These are phyloP conservation scores for Chloromonas sp. DNA, from an alignment of 163 green algal species.

Conservation along the genomic window DNA sequence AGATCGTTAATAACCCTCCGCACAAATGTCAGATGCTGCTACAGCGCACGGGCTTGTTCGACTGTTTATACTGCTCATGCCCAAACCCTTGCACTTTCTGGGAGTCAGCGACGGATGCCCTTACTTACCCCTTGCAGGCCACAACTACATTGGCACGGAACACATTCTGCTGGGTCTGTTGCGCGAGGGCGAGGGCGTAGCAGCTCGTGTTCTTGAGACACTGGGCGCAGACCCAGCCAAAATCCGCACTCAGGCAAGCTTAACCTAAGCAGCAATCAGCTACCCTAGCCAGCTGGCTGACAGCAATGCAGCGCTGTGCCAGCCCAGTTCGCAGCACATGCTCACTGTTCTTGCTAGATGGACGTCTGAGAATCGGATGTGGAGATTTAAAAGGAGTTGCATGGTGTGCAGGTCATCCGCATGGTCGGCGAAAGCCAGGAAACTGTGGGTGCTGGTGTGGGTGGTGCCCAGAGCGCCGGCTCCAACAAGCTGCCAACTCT, in stretches of 20 bases:
- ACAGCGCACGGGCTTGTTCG: no score
- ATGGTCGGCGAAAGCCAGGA: conserved; percentile 99
- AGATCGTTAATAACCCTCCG: not conserved
- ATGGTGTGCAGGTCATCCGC: conserved; percentile 83
- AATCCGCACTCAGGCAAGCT: conserved; percentile 88
- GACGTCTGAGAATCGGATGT: not conserved
- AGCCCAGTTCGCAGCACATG: not conserved
- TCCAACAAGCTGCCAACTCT: conserved; percentile 96
- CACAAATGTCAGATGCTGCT: no score
- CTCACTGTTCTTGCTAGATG: not conserved
- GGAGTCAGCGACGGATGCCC: no score
- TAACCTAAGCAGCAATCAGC: no score
- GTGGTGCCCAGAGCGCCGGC: conserved; percentile 47
- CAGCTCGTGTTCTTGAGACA: conserved; percentile 93
- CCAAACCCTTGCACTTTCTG: no score
- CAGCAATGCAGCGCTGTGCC: not conserved
- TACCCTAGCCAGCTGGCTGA: no score
- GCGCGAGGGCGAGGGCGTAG: conserved; percentile 95
- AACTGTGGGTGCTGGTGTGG: conserved; percentile 84
- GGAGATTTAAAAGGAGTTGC: no score
- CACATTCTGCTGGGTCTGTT: conserved; percentile 98
- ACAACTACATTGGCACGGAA: conserved; percentile 99
- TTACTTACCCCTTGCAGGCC: conserved; percentile 54
- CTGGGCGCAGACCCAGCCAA: conserved; percentile 91
- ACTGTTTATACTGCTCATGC: no score